phyloP scores from a whole-genome alignment of 768 basidiomycete genomes.

The Floccularia luteovirens region DNA sequence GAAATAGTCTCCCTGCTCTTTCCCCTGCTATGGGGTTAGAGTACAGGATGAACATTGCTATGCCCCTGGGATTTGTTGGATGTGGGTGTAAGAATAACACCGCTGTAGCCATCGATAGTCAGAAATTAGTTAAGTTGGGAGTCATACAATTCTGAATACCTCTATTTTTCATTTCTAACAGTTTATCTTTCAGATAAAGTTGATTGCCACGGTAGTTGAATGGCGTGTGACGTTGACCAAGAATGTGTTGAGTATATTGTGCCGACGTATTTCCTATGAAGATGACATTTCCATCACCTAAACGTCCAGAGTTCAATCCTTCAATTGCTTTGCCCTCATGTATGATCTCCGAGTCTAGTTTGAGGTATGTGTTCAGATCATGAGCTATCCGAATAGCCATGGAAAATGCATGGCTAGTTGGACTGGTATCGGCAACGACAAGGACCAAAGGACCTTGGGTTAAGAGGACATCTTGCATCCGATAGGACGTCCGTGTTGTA shows the following conservation, averaged over 20 bases:
- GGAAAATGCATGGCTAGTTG: slow-evolving; percentile 23
- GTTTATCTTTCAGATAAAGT: slow-evolving; percentile 17
- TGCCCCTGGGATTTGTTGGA: slow-evolving; percentile 22
- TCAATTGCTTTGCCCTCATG: slow-evolving; percentile 27
- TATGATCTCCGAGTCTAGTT: slow-evolving; percentile 59
- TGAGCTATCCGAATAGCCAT: slow-evolving; percentile 63
- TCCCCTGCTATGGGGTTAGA: slow-evolving; percentile 56
- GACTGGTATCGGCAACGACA: slow-evolving; percentile 43
- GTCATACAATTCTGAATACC: slow-evolving; percentile 13
- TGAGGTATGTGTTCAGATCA: slow-evolving; percentile 59
- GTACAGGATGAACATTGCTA: slow-evolving; percentile 52
- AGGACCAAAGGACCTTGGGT: slow-evolving; percentile 46
- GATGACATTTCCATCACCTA: slow-evolving; percentile 45
- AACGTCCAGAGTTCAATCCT: slow-evolving; percentile 11
- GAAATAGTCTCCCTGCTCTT: slow-evolving; percentile 64
- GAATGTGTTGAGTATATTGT: slow-evolving; percentile 19
- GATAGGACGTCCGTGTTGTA: slow-evolving; percentile 30
- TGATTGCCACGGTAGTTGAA: slow-evolving; percentile 18
- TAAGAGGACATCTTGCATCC: slow-evolving; percentile 61
- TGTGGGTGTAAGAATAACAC: slow-evolving; percentile 68
- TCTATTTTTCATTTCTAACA: slow-evolving; percentile 17
- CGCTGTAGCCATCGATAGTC: slow-evolving; percentile 15
- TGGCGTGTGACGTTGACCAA: slow-evolving; percentile 23
- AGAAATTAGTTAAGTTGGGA: slow-evolving; percentile 9
- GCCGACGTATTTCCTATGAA: slow-evolving; percentile 40